Evolutionary conservation across 306 rosid genomes (phyloP).

Genomic region (Dalbergia cultrata): DNA sequence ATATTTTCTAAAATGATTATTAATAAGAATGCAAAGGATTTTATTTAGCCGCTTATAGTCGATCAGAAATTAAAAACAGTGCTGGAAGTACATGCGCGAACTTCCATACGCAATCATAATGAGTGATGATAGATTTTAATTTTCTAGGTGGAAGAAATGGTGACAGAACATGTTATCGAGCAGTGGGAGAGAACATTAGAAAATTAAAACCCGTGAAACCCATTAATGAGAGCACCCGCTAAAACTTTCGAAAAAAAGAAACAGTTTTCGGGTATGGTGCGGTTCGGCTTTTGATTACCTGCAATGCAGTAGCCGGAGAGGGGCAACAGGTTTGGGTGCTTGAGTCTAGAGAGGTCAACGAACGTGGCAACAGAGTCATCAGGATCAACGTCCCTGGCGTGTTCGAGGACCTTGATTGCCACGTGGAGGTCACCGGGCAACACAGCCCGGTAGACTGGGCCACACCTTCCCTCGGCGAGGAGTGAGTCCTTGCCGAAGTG

Average conservation of each 20-base stretch:
- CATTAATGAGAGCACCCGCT: slow-evolving; percentile 42
- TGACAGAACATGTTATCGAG: slow-evolving; percentile 40
- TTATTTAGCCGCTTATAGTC: neutral
- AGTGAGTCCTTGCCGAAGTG: slow-evolving; percentile 90
- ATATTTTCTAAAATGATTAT: too few relatives aligned
- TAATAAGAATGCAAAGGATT: too few relatives aligned
- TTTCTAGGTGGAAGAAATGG: slow-evolving; percentile 23
- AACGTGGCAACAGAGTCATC: slow-evolving; percentile 67
- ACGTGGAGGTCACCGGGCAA: slow-evolving; percentile 88
- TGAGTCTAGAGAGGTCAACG: slow-evolving; percentile 64
- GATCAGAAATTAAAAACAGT: neutral
- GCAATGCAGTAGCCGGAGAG: slow-evolving; percentile 97
- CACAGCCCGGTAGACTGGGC: slow-evolving; percentile 87
- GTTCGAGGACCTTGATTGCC: slow-evolving; percentile 85
- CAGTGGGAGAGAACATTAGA: slow-evolving; percentile 39
- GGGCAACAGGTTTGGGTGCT: slow-evolving; percentile 88
- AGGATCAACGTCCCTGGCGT: slow-evolving; percentile 64
- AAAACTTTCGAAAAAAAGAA: slow-evolving; percentile 23
- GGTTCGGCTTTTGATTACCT: slow-evolving; percentile 58
- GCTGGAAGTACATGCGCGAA: slow-evolving; percentile 43
- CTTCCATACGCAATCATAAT: slow-evolving; percentile 41
- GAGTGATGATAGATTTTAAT: slow-evolving; percentile 37
- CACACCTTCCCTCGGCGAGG: slow-evolving; percentile 84
- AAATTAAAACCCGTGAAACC: slow-evolving; percentile 58
- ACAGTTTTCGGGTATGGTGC: neutral